Base-by-base conservation (phyloP, 2,329 filamentous ascomycete species). In the Ophiocordyceps robertsii region DNA sequence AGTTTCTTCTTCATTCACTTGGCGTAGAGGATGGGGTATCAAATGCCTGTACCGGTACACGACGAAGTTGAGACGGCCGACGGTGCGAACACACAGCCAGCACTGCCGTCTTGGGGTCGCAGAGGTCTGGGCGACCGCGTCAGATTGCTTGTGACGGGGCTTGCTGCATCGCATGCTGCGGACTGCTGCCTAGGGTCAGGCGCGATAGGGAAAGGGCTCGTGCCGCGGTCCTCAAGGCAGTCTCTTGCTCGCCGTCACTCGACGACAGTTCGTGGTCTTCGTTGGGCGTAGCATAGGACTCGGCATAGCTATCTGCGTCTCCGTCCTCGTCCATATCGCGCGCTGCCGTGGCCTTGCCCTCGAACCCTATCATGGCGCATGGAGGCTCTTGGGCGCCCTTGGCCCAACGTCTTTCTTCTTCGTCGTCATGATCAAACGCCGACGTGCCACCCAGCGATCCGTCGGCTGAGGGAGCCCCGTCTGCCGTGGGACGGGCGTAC, bases 191-290 rank as follows among this genome's bases (percentile, higher is more conserved):
- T 49, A 73, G 60, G 1, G 75, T 80, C 50, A 80, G 57, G 53
- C 77, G 74, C 46, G 75, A 75, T 11, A 82, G 64, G 27, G 75
- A 84, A 53, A 86, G 67, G 37, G 77, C 81, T 48, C 75, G 73
- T 19, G 75, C 75, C 1, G 78, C 75, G 54, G 65, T 75, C 47
- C 72, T 71, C 40, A 61, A 58, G 38, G 57, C 60, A 17, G 58
- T 51, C 10, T 61, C 58, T 40, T 63, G 60, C 17, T 62, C 62
- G 24, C 65, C 67, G 1, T 62, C 63, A 45, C 52, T 63, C 3
- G 63, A 64, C 41, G 63, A 66, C 21, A 49, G 62, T 6, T 27
- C 24, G 24, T 56, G 51, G 42, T 72, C 70, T 51, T 76, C 72
- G 10, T 56, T 56, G 1, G 73, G 73, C 3, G 73, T 77, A 47